Evolutionary conservation across 192 early-diverging fungal species (phyloP), one percentile per base, ranked within the genome.

Genomic region (Chytriomyces sp.): DNA sequence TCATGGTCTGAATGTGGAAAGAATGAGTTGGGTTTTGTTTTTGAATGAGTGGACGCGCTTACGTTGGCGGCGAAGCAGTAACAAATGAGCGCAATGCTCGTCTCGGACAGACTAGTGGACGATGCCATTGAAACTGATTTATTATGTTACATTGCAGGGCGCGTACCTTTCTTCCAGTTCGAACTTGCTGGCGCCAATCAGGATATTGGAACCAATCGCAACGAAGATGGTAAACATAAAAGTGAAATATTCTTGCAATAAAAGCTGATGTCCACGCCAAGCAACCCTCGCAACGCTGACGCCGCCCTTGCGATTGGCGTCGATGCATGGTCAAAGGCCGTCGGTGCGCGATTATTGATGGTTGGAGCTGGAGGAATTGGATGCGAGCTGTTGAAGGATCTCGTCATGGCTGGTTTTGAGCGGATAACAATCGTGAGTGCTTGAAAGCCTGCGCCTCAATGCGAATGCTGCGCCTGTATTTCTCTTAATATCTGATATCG

Each of bases 331-430:
- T 9, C 9, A 11, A n/a, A 10, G 6, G 72, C 72, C 44, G 43
- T 24, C 8, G 23, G n/a, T 45, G 24, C n/a, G 61, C 18, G 35
- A 18, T n/a, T 88, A 5, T 78, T 88, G 47, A 79, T 88, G 82
- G 84, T 88, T 59, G 87, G 87, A 20, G 87, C 87, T 18, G 98
- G 98, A 73, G 98, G 98, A 13, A 99, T 99, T 63, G 98, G 98
- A 53, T 99, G 98, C 85, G 98, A 99, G 80, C 83, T 99, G 49
- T 87, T 99, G 8, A 99, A 99, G 84, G 92, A 97, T 82, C 87
- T 99, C 18, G 92, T 95, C 50, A 80, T 97, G 84, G 86, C 89
- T 20, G 97, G 97, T 26, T 97, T 98, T 81, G 82, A 81, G 60
- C 67, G 88, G 75, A 95, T 99, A 70, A 86, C 91, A 63, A 89